These are phyloP conservation scores for Thozetella sp. DNA, from an alignment of 495 filamentous ascomycete species.

Conservation along the genomic window DNA sequence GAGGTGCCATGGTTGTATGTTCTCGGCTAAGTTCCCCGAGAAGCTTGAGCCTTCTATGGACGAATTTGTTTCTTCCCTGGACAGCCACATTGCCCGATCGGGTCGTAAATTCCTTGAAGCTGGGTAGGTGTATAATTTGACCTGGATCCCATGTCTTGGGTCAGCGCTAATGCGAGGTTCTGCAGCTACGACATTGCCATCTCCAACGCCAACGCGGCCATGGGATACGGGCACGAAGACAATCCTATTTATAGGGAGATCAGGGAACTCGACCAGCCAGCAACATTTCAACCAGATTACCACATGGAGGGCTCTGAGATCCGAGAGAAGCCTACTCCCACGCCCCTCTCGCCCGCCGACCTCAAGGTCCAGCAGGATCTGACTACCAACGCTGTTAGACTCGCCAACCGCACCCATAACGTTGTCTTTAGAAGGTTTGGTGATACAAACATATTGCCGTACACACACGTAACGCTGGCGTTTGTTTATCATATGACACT, in stretches of 20 bases:
- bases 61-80: slow-evolving; percentile 55
- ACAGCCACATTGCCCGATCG: slow-evolving; percentile 59
- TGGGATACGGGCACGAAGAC: slow-evolving; percentile 36
- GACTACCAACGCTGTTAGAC: slow-evolving; percentile 19
- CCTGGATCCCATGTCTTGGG: slow-evolving; percentile 53
- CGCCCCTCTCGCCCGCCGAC: neutral
- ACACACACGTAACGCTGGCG: slow-evolving; percentile 67
- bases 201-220: slow-evolving; percentile 39
- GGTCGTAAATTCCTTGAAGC: slow-evolving; percentile 65
- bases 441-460: slow-evolving; percentile 67
- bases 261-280: slow-evolving; percentile 9
- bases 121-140: slow-evolving; percentile 37
- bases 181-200: slow-evolving; percentile 59
- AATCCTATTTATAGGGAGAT: slow-evolving; percentile 34
- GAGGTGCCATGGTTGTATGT: slow-evolving; percentile 66
- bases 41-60: slow-evolving; percentile 45
- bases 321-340: slow-evolving; percentile 15
- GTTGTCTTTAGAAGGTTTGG: slow-evolving; percentile 60
- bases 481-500: slow-evolving; percentile 66
- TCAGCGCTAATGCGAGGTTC: slow-evolving; percentile 29
- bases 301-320: slow-evolving; percentile 15
- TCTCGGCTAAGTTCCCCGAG: slow-evolving; percentile 52
- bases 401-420: slow-evolving; percentile 32
- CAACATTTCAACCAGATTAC: slow-evolving; percentile 12
- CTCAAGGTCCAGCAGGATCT: slow-evolving; percentile 13